Conservation (phyloP, 495 filamentous ascomycete species). For the Penicillium dipodomyicola region DNA sequence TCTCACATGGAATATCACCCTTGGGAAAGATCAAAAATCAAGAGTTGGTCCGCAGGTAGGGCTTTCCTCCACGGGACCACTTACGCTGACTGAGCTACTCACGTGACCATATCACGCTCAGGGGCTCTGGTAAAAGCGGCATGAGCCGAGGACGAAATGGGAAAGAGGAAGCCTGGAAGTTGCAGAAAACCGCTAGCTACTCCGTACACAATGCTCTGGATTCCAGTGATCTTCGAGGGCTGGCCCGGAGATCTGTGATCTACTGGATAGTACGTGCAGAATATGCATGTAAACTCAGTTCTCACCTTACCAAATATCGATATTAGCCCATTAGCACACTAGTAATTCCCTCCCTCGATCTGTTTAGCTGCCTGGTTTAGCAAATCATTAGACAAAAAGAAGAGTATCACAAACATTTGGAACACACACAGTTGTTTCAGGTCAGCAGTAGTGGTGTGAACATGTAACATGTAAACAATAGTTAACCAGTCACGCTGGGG, state of each 20-base stretch:
- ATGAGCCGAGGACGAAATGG: neutral
- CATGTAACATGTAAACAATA: constrained; percentile 5
- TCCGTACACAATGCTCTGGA: neutral
- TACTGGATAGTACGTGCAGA: neutral
- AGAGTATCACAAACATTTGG: neutral
- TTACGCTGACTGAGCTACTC: neutral
- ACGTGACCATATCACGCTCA: neutral
- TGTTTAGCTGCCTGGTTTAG: neutral
- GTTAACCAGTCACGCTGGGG: constrained; percentile 6
- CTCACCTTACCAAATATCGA: neutral
- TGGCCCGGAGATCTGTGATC: neutral
- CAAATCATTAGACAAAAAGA: neutral
- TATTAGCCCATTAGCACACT: neutral
- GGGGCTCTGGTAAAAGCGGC: neutral
- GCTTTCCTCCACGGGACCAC: too few relatives aligned
- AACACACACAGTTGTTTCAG: constrained; percentile 1
- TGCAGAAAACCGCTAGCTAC: neutral
- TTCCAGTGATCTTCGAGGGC: neutral
- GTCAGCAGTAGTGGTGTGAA: neutral
- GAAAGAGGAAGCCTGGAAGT: neutral
- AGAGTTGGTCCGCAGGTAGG: too few relatives aligned
- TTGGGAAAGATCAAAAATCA: too few relatives aligned
- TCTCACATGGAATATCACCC: too few relatives aligned
- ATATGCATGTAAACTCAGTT: neutral
- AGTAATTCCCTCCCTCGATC: neutral